Base-by-base conservation (phyloP, 2,329 filamentous ascomycete genomes). In the Calonectria naviculata region DNA sequence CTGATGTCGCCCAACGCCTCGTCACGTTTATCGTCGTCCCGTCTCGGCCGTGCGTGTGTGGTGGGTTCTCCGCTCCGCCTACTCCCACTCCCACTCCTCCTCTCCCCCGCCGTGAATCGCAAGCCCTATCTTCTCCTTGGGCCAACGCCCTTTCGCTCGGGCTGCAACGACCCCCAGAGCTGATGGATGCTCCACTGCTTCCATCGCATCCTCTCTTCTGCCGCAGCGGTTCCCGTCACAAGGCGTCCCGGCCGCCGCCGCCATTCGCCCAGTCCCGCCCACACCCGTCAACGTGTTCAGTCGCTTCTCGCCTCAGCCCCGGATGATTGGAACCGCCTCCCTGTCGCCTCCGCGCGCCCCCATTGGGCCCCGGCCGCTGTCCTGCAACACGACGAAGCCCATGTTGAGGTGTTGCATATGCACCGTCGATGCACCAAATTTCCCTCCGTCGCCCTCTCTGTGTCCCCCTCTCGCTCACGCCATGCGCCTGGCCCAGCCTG, bases 361-460 rank as follows among this genome's bases (percentile, higher is more conserved):
- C 49, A 49, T 67, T 73, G 70, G 70, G 66, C 52, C 46, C 36
- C 36, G 41, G 10, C 9, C 28, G 38, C 34, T 29, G 29, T 36
- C 28, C 60, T 56, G 52, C 52, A 56, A 56, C 52, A 38, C 52
- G 52, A 56, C 31, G 68, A 63, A 38, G 42, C 36, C 56, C 73
- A 54, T 42, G 61, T 67, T 17, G 71, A 68, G 64, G 60, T 63
- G 71, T 69, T 76, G 76, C 74, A 77, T 73, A 78, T 78, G 75
- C 76, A 77, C 38, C 61, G 73, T 70, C 65, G 49, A 75, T 62
- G 65, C 65, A 71, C 68, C 70, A 67, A 49, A 24, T 68, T 75
- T 66, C 34, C 67, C 71, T n/a, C n/a, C n/a, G n/a, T n/a, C n/a
- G n/a, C n/a, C n/a, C n/a, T n/a, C n/a, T n/a, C n/a, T n/a, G 62